phyloP scores from a whole-genome alignment of 371 early-diverging fungal species.

The Funneliformis caledonium region DNA sequence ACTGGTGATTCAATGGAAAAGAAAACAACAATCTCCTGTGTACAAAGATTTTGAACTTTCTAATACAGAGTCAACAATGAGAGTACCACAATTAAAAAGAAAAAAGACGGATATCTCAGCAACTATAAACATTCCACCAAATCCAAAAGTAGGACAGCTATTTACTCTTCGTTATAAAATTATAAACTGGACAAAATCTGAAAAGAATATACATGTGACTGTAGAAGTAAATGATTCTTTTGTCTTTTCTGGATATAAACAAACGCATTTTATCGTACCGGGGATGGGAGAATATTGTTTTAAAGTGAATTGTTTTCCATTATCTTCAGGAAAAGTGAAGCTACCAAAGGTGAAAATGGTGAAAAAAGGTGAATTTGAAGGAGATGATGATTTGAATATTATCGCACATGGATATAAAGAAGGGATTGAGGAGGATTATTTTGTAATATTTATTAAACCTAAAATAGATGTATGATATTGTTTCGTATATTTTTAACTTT shows the following conservation, averaged over 20 bases:
- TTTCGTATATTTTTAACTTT: too few species aligned
- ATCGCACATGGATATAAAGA: conserved; percentile 31
- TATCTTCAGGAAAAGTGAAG: conserved; percentile 19
- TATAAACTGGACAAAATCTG: conserved; percentile 3
- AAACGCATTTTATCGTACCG: conserved; percentile 21
- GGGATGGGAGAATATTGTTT: conserved; percentile 11
- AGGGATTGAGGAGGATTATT: conserved; percentile 23
- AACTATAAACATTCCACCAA: conserved; percentile 23
- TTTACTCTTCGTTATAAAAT: conserved; percentile 33
- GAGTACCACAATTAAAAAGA: not conserved
- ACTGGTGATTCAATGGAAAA: conserved; percentile 32
- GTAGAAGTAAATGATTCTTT: conserved; percentile 37
- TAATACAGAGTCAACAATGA: conserved; percentile 5
- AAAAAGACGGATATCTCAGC: not conserved
- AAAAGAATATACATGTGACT: conserved; percentile 1
- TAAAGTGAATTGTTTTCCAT: conserved; percentile 38
- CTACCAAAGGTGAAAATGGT: conserved; percentile 34
- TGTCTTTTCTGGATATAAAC: conserved; percentile 38
- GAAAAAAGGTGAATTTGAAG: conserved; percentile 9
- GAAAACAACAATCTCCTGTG: not conserved
- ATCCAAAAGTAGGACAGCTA: conserved; percentile 30
- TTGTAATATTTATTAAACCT: conserved; percentile 34
- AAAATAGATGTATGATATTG: conserved; percentile 2
- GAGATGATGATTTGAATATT: conserved; percentile 10
- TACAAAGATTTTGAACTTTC: not conserved